phyloP scores from a whole-genome alignment of 148 eudicot species.

The Camellia granthamiana region DNA sequence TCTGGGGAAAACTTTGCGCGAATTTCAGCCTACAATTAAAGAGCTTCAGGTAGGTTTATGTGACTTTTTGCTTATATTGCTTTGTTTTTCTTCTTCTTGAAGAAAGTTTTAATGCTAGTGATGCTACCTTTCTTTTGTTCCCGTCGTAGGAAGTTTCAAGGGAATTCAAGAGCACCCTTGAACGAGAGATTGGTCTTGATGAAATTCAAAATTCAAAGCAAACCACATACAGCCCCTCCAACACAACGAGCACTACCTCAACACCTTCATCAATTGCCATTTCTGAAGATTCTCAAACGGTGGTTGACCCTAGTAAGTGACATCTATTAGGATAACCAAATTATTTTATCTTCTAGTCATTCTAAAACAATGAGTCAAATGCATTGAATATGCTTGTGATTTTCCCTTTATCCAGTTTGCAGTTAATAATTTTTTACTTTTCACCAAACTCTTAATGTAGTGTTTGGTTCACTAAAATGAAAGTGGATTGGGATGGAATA shows the following conservation, averaged over 20 bases:
- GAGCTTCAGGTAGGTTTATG: slow-evolving; percentile 75
- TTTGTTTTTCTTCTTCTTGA: neutral
- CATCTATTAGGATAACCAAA: neutral
- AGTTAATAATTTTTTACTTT: slow-evolving; percentile 2
- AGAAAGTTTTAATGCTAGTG: neutral
- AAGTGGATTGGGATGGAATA: too few species aligned
- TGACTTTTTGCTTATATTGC: slow-evolving; percentile 3
- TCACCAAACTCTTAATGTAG: too few species aligned
- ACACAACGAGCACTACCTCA: slow-evolving; percentile 27
- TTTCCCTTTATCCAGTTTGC: neutral
- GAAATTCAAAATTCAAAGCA: slow-evolving; percentile 45
- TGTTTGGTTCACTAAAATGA: too few species aligned
- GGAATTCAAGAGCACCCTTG: slow-evolving; percentile 91
- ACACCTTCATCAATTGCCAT: slow-evolving; percentile 28
- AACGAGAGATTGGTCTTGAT: slow-evolving; percentile 92
- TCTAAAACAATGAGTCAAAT: neutral
- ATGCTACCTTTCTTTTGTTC: neutral
- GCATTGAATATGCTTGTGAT: neutral
- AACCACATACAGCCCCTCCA: slow-evolving; percentile 42
- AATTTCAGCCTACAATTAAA: slow-evolving; percentile 86
- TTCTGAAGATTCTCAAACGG: slow-evolving; percentile 38
- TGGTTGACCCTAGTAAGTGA: slow-evolving; percentile 66
- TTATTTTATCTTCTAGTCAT: neutral
- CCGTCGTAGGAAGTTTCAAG: slow-evolving; percentile 76
- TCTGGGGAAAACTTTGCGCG: slow-evolving; percentile 83